These are phyloP conservation scores for Rhodotorula toruloides DNA, from an alignment of 768 basidiomycete species.

Conservation along the genomic window DNA sequence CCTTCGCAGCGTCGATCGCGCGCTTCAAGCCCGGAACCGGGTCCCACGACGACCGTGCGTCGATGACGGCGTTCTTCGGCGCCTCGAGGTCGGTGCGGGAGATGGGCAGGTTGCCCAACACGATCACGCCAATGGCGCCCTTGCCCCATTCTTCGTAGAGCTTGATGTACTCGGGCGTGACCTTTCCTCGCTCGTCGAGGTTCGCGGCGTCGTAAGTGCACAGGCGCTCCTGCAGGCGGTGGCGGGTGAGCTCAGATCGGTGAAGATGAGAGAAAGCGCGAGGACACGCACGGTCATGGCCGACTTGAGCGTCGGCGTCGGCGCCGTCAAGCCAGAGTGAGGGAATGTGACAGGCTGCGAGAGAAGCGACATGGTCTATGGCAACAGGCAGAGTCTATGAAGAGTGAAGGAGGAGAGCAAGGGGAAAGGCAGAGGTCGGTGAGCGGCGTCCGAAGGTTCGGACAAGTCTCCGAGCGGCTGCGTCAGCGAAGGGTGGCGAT, in stretches of 20 bases:
- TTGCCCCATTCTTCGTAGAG: constrained; percentile 45
- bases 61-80: constrained; percentile 44
- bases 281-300: background rate
- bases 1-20: constrained; percentile 42
- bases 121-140: constrained; percentile 44
- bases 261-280: background rate
- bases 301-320: constrained; percentile 43
- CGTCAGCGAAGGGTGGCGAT: too few relatives aligned
- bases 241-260: background rate
- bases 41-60: constrained; percentile 35
- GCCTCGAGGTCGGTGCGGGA: constrained; percentile 43
- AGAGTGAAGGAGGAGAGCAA: too few relatives aligned
- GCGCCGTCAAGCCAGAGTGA: constrained; percentile 39
- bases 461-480: too few relatives aligned
- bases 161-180: constrained; percentile 43
- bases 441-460: too few relatives aligned
- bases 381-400: too few relatives aligned
- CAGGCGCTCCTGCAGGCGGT: background rate
- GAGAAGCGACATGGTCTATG: constrained; percentile 25
- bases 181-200: constrained; percentile 41
- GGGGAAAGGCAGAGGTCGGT: too few relatives aligned
- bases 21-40: constrained; percentile 42
- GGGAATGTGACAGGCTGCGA: constrained; percentile 41
- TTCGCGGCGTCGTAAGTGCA: constrained; percentile 17
- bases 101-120: constrained; percentile 44